These are phyloP conservation scores for Aechmea fasciata DNA, from an alignment of 176 grass and related monocot species.

Conservation along the genomic window DNA sequence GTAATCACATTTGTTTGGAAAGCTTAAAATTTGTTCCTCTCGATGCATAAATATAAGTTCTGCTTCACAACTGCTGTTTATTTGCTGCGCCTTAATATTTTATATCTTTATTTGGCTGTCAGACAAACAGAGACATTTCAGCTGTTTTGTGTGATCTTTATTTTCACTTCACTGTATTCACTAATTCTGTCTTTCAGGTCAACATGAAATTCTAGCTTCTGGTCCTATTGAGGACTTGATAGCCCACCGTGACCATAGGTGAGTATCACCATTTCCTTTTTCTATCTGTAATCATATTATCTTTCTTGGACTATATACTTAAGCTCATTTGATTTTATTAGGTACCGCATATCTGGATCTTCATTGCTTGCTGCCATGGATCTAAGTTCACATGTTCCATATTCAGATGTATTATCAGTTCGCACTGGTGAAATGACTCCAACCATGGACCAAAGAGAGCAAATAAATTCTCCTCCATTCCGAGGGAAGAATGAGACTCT, in stretches of 20 bases:
- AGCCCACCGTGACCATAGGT: conserved; percentile 98
- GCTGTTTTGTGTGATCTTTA: not conserved
- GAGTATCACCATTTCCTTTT: conserved; percentile 14
- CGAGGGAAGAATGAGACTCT: conserved; percentile 57
- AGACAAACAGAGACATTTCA: not conserved
- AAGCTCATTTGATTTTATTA: conserved; percentile 36
- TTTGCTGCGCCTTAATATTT: conserved; percentile 1
- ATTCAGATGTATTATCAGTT: conserved; percentile 60
- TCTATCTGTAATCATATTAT: conserved; percentile 4
- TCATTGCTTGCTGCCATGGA: conserved; percentile 87
- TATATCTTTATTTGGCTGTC: not conserved
- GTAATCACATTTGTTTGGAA: not conserved
- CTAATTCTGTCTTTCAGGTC: conserved; percentile 31
- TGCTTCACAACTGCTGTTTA: too few relatives aligned
- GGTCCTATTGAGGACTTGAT: conserved; percentile 99
- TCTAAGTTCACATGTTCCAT: conserved; percentile 57
- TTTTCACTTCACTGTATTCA: not conserved
- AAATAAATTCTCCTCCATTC: conserved; percentile 36
- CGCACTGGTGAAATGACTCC: conserved; percentile 46
- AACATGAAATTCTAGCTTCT: conserved; percentile 96
- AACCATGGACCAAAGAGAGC: conserved; percentile 31
- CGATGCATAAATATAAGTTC: too few relatives aligned
- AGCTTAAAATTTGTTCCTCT: not conserved
- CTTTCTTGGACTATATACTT: not conserved
- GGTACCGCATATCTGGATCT: conserved; percentile 96